phyloP scores from a whole-genome alignment of 1,284 basidiomycete genomes.

The Malassezia sympodialis region DNA sequence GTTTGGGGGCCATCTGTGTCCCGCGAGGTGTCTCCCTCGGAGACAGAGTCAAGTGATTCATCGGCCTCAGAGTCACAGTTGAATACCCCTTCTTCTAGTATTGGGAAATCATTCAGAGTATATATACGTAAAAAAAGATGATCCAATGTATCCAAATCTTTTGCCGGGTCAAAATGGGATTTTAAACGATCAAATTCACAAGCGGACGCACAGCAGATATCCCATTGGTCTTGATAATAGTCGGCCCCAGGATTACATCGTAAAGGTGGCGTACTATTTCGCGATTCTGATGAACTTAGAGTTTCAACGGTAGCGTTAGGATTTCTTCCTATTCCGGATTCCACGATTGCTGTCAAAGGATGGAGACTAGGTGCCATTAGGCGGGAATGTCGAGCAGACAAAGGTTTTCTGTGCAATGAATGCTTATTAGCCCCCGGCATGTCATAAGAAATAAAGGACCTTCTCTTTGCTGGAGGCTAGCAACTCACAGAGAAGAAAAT shows the following conservation, averaged over 20 bases:
- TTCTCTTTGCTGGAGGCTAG: not conserved
- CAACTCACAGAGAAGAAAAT: not conserved
- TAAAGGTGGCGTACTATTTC: not conserved
- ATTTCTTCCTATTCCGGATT: not conserved
- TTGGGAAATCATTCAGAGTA: not conserved
- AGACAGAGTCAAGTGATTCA: not conserved
- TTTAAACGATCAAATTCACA: slow-evolving; percentile 10
- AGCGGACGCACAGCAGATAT: slow-evolving; percentile 1
- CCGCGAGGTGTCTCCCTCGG: not conserved
- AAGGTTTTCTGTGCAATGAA: not conserved
- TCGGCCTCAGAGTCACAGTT: not conserved
- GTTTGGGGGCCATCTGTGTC: not conserved
- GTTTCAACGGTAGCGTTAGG: not conserved
- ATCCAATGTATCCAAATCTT: not conserved
- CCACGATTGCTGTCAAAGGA: not conserved
- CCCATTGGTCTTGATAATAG: not conserved
- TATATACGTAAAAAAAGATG: not conserved
- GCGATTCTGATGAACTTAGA: not conserved
- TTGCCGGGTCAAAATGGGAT: not conserved
- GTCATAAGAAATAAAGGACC: not conserved
- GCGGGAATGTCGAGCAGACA: not conserved
- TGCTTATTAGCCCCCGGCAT: not conserved
- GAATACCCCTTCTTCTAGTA: not conserved
- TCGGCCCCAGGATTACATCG: not conserved
- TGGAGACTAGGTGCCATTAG: not conserved